Conservation (phyloP, 345 rosid species). For the Anastatica hierochuntica region DNA sequence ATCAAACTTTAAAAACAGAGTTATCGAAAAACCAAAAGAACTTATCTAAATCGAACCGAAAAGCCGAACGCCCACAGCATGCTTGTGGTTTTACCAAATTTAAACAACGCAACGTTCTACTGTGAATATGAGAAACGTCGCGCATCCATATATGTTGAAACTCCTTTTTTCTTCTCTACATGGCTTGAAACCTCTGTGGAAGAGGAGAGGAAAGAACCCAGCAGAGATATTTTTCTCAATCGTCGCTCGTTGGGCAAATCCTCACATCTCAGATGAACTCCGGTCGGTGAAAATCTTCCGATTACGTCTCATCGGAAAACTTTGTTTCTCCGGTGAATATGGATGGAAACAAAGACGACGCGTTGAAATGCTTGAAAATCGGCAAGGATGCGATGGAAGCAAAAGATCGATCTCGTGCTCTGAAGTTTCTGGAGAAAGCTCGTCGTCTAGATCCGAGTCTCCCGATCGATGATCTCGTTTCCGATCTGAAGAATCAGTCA, state of each 20-base stretch:
- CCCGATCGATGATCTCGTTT: slow-evolving; percentile 49
- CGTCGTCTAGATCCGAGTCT: slow-evolving; percentile 83
- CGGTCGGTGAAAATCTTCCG: too few relatives aligned
- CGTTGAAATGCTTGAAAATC: slow-evolving; percentile 70
- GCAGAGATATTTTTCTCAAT: slow-evolving; percentile 6
- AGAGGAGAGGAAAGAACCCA: neutral
- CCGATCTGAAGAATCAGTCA: slow-evolving; percentile 29
- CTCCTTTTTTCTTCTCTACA: neutral
- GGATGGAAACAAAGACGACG: slow-evolving; percentile 96
- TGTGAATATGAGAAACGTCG: neutral
- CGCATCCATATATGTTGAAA: too few relatives aligned
- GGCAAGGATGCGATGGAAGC: slow-evolving; percentile 69
- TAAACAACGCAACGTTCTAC: too few relatives aligned
- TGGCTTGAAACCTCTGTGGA: slow-evolving; percentile 4
- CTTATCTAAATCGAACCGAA: too few relatives aligned
- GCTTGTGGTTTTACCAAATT: too few relatives aligned
- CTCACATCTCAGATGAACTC: slow-evolving; percentile 13
- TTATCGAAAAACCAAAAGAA: too few relatives aligned
- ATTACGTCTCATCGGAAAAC: too few relatives aligned
- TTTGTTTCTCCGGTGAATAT: too few relatives aligned
- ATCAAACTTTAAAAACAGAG: too few relatives aligned
- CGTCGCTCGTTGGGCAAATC: neutral
- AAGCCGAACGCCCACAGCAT: too few relatives aligned
- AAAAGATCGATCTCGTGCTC: slow-evolving; percentile 74
- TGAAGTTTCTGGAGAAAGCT: slow-evolving; percentile 71